phyloP scores from a whole-genome alignment of 192 early-diverging fungal species.

The Irineochytrium annulatum region DNA sequence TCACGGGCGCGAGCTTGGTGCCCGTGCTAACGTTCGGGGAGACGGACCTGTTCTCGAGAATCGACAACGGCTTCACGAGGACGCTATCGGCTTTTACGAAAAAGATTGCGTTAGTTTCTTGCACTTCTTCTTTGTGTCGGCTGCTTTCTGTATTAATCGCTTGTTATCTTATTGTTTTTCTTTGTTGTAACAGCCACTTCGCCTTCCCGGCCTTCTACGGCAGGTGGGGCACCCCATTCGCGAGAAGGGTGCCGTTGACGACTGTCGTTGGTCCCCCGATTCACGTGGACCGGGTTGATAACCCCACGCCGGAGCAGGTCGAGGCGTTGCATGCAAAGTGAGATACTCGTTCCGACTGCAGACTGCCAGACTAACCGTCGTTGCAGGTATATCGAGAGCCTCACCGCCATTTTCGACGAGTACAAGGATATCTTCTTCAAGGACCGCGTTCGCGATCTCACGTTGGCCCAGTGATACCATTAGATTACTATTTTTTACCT shows the following conservation, averaged over 20 bases:
- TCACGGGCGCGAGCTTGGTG: slow-evolving; percentile 70
- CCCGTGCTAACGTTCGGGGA: slow-evolving; percentile 86
- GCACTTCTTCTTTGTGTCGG: no score
- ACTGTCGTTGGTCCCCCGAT: slow-evolving; percentile 15
- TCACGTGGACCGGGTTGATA: slow-evolving; percentile 1
- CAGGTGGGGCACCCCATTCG: slow-evolving; percentile 19
- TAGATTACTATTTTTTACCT: no score
- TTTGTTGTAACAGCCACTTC: no score
- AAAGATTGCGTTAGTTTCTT: no score
- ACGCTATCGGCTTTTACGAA: slow-evolving; percentile 4
- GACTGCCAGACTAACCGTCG: no score
- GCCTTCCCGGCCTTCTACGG: slow-evolving; percentile 16
- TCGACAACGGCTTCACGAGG: slow-evolving; percentile 19
- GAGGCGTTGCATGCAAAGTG: slow-evolving; percentile 15
- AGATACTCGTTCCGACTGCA: no score
- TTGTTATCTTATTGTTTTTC: no score
- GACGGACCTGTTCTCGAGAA: slow-evolving; percentile 29
- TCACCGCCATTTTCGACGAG: slow-evolving; percentile 20
- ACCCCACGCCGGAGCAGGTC: slow-evolving; percentile 12
- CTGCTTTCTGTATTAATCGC: no score
- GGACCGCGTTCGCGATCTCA: slow-evolving; percentile 27
- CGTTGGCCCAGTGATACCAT: no score
- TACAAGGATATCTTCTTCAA: slow-evolving; percentile 33
- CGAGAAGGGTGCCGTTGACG: slow-evolving; percentile 3
- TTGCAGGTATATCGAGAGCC: slow-evolving; percentile 23